phyloP scores from a whole-genome alignment of 345 rosid species.

The Turritis glabra region DNA sequence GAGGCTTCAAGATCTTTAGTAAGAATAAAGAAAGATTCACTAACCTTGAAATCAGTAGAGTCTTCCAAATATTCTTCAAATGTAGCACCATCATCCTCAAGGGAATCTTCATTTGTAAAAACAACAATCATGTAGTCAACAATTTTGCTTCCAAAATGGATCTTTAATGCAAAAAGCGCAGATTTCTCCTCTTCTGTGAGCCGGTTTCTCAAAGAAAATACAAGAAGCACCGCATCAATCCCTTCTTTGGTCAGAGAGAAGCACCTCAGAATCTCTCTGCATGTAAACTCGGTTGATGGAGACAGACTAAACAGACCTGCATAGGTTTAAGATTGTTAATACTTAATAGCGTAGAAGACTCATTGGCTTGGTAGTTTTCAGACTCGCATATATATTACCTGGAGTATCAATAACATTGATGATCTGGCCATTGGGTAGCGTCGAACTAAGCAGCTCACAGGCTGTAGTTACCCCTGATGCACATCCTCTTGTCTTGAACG shows the following conservation, averaged over 20 bases:
- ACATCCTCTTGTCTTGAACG: conserved; percentile 61
- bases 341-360: neutral
- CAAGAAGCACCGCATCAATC: conserved; percentile 69
- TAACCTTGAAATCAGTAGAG: conserved; percentile 70
- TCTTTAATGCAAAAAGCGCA: conserved; percentile 53
- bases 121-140: conserved; percentile 72
- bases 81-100: conserved; percentile 62
- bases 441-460: conserved; percentile 54
- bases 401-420: conserved; percentile 84
- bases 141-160: conserved; percentile 66
- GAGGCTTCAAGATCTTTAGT: neutral
- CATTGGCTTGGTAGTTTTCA: neutral
- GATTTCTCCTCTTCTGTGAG: conserved; percentile 74
- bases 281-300: neutral
- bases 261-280: neutral
- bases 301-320: conserved; percentile 15
- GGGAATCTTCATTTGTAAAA: conserved; percentile 79
- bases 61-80: conserved; percentile 65
- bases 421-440: conserved; percentile 50
- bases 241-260: conserved; percentile 52
- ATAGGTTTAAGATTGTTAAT: neutral
- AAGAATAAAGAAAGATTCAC: conserved; percentile 1
- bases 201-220: conserved; percentile 61
- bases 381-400: conserved; percentile 38
- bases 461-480: conserved; percentile 70